Percentiles rank a stretch among this genome's conserved stretches.
These are phyloP conservation scores for Phanerochaete sordida DNA, from an alignment of 768 basidiomycete genomes.

Conservation along the genomic window DNA sequence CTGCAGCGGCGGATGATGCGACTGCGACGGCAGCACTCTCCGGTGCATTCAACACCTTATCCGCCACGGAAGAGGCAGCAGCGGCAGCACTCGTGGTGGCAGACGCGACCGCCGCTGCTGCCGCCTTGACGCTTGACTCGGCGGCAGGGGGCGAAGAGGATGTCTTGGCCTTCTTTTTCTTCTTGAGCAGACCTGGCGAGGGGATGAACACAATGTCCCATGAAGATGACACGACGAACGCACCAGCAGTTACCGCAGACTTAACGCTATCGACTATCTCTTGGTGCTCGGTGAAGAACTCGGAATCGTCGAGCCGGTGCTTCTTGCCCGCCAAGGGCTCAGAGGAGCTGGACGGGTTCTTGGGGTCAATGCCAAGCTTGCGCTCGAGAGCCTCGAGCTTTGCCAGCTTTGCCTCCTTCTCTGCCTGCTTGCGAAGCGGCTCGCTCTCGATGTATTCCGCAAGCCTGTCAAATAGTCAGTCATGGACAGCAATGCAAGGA, in stretches of 20 bases:
- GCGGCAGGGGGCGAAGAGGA: constrained; percentile 13
- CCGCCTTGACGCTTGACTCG: background rate
- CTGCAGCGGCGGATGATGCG: constrained; percentile 10
- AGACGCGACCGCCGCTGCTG: constrained; percentile 6
- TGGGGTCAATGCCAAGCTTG: constrained; percentile 65
- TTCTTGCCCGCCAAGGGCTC: constrained; percentile 68
- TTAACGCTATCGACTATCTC: constrained; percentile 91
- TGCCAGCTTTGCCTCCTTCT: constrained; percentile 70
- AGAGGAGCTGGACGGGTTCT: constrained; percentile 31
- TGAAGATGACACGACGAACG: constrained; percentile 18
- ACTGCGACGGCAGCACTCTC: constrained; percentile 16
- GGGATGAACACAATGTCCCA: constrained; percentile 1
- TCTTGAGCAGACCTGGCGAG: constrained; percentile 60
- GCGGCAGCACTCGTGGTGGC: constrained; percentile 12
- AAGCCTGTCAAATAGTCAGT: constrained; percentile 43
- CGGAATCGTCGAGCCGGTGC: constrained; percentile 87
- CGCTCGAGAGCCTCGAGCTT: constrained; percentile 86
- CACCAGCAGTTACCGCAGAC: constrained; percentile 84
- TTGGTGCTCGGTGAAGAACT: constrained; percentile 87
- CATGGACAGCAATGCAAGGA: background rate
- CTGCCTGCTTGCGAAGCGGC: constrained; percentile 75
- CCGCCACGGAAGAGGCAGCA: constrained; percentile 13
- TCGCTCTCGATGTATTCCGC: constrained; percentile 85
- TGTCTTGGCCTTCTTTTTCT: constrained; percentile 66
- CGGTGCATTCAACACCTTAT: constrained; percentile 20